These are phyloP conservation scores for Leccinum obscurum DNA, from an alignment of 768 basidiomycete species.

Conservation along the genomic window DNA sequence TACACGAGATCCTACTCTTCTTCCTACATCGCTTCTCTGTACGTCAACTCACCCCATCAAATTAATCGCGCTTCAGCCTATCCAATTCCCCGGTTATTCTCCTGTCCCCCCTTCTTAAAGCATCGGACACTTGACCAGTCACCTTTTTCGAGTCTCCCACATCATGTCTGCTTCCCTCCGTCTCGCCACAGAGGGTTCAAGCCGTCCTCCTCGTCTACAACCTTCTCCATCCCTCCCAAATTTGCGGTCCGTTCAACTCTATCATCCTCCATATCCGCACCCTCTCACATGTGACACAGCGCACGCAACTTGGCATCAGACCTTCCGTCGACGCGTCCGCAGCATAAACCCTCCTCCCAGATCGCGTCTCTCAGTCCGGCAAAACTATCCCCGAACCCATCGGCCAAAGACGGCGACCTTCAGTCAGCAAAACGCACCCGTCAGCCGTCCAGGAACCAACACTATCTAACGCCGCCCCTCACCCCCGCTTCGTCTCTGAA, in stretches of 20 bases:
- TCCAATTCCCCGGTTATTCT: constrained; percentile 34
- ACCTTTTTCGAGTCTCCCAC: constrained; percentile 31
- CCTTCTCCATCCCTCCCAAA: constrained; percentile 73
- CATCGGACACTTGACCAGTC: constrained; percentile 27
- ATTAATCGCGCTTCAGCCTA: constrained; percentile 34
- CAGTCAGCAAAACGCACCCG: constrained; percentile 18
- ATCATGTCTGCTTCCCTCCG: constrained; percentile 32
- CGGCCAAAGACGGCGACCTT: constrained; percentile 21
- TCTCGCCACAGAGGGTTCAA: constrained; percentile 17
- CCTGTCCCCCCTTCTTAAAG: constrained; percentile 33
- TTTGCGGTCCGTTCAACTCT: constrained; percentile 47
- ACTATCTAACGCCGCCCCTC: constrained; percentile 65
- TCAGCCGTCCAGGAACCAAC: constrained; percentile 30
- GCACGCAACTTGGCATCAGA: constrained; percentile 25
- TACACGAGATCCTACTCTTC: constrained; percentile 26
- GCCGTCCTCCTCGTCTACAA: constrained; percentile 52
- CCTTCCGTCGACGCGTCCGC: constrained; percentile 32
- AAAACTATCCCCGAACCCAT: constrained; percentile 10
- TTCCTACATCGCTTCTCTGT: constrained; percentile 34
- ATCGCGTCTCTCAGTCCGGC: constrained; percentile 15
- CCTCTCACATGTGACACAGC: constrained; percentile 22
- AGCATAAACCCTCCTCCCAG: constrained; percentile 23
- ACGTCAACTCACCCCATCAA: constrained; percentile 34
- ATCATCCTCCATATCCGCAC: background rate
- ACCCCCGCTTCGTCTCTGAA: constrained; percentile 63